These are phyloP conservation scores for Solanum habrochaites DNA, from an alignment of 257 asterid genomes.

Conservation along the genomic window DNA sequence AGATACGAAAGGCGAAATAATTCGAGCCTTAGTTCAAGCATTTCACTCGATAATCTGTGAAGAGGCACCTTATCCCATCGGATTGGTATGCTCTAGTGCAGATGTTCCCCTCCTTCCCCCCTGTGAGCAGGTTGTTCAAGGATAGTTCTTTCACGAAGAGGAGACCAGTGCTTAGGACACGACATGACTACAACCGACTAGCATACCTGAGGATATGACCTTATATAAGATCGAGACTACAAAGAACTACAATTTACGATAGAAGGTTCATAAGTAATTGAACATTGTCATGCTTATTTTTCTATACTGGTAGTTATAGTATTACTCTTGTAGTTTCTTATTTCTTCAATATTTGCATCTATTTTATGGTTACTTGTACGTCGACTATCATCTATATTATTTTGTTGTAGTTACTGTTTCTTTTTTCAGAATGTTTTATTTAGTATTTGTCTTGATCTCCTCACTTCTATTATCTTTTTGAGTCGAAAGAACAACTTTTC, in stretches of 20 bases:
- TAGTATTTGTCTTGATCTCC: background rate
- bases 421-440: background rate
- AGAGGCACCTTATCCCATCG: no score
- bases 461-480: fast-evolving
- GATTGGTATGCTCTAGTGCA: background rate
- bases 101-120: no score
- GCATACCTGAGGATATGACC: background rate
- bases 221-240: background rate
- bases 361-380: background rate
- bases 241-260: background rate
- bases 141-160: no score
- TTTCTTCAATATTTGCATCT: background rate
- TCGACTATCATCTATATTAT: background rate
- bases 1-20: background rate
- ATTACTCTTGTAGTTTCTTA: background rate
- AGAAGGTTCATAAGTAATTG: background rate
- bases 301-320: background rate
- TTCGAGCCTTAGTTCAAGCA: background rate
- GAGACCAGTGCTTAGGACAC: background rate
- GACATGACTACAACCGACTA: background rate
- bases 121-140: no score
- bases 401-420: background rate
- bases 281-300: background rate
- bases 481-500: fast-evolving
- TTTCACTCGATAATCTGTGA: no score